Evolutionary conservation across 108 stramenopile genomes (phyloP), one percentile per base, ranked within the genome.

Genomic region (Conticribra guillardii): DNA sequence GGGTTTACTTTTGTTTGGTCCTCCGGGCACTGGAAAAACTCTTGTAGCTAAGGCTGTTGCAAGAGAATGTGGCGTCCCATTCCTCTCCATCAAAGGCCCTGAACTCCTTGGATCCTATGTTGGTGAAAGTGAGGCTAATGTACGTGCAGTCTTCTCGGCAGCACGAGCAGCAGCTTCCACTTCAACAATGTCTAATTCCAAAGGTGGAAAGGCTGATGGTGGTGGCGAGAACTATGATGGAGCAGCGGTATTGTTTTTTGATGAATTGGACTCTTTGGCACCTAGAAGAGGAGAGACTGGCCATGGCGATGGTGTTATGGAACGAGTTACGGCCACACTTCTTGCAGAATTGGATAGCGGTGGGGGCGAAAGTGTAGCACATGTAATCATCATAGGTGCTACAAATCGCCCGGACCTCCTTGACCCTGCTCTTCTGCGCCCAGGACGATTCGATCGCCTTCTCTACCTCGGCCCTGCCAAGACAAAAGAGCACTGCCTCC

Each of bases 31-130:
- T 51, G 96, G 60, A 9, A 99, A 99, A 84, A 99, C 99, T 15
- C 83, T 99, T 58, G 97, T 99, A 18, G 99, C 99, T 53, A 99
- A 99, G 68, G 98, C 98, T 0, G 98, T 99, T 4, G 99, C 99
- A 24, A 87, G 92, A 24, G 99, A 99, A 81, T 99, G 98, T 72
- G 88, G 92, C 0, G 63, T 99, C 21, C 95, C 96, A 4, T 99
- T 99, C 67, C 69, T 99, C 50, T 93, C 93, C 1, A 87, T 98
- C 70, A 98, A 97, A 74, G 98, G 98, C 0, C 91, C 93, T 14
- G 93, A 94, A 56, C 77, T 99, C 5, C 85, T 99, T 14, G 96
- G 97, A 67, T 96, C 88, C 28, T 99, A 97, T 59, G 97, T 99
- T 22, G 99, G 99, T 28, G 98, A 98, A 83, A 93, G 91, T 28